Evolutionary conservation across 2,329 filamentous ascomycete genomes (phyloP), one percentile per base, ranked within the genome.

Genomic region (Fusarium domesticum): DNA sequence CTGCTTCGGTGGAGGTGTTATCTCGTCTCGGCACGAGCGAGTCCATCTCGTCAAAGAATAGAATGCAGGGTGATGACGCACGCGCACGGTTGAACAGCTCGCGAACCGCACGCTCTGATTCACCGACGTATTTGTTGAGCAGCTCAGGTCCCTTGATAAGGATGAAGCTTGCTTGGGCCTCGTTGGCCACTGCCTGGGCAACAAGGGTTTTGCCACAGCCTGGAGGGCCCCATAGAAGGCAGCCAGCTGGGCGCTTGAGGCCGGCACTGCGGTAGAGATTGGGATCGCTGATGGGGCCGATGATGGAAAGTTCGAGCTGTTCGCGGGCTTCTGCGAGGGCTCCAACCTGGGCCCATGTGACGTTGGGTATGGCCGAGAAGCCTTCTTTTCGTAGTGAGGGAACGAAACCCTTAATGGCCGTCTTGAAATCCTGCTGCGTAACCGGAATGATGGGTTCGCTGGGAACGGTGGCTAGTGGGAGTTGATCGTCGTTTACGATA

Each of bases 21-120:
- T 92, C 89, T 42, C 93, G 83, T 39, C 84, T 84, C 0, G 92
- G 91, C 0, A 93, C 91, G 3, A 98, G 74, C 1, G 93, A 92
- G 67, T 98, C 93, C 40, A 98, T 79, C 70, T 98, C 93, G 64
- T 98, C 93, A 63, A 98, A 97, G 78, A 98, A 97, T 46, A 98
- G 84, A 42, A 98, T 89, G 63, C 92, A 97, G 1, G 93, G 93
- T 1, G 90, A 80, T 6, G 87, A 92, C 1, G 87, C 87, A 39
- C 91, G 81, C 1, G 93, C 93, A 14, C 92, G 85, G 52, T 84
- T 81, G 67, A 98, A 98, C 0, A 97, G 86, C 64, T 95, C 89
- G 17, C 93, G 84, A 2, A 98, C 87, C 1, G 91, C 89, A 10
- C 92, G 85, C 70, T 98, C 93, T 6, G 89, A 95, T 68, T 98